Evolutionary conservation across 805 yeast genomes (phyloP).

Genomic region (Lipomyces yamanashiensis): DNA sequence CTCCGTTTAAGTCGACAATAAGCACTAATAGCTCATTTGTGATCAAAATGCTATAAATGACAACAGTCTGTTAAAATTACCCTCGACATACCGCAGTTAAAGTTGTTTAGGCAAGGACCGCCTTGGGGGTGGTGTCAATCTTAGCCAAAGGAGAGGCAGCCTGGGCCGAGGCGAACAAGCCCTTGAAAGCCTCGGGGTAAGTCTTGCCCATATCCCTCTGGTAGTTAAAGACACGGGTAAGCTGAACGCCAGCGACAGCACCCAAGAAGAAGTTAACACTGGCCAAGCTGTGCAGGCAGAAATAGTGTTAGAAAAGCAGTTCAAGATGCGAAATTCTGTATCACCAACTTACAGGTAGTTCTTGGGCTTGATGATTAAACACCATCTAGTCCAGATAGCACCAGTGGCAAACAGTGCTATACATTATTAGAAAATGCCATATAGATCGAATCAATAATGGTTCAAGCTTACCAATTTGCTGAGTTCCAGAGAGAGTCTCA

Average conservation of each 20-base stretch:
- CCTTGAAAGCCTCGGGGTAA: constrained; percentile 32
- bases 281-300: constrained; percentile 56
- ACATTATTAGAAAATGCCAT: constrained; percentile 10
- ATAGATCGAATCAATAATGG: constrained; percentile 5
- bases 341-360: constrained; percentile 57
- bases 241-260: constrained; percentile 84
- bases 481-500: constrained; percentile 87
- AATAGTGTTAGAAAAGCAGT: background rate
- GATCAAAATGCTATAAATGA: no score
- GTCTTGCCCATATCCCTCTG: constrained; percentile 30
- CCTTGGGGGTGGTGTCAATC: constrained; percentile 17
- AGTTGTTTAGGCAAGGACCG: background rate
- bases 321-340: background rate
- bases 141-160: constrained; percentile 9
- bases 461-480: constrained; percentile 54
- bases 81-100: no score
- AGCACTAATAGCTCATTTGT: background rate
- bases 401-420: constrained; percentile 86
- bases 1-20: background rate
- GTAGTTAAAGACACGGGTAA: constrained; percentile 60
- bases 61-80: no score
- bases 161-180: constrained; percentile 20
- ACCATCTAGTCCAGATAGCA: constrained; percentile 97
- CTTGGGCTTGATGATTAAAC: constrained; percentile 87
- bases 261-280: constrained; percentile 94